phyloP scores from a whole-genome alignment of 2,329 filamentous ascomycete genomes.

The Beauveria sp. region DNA sequence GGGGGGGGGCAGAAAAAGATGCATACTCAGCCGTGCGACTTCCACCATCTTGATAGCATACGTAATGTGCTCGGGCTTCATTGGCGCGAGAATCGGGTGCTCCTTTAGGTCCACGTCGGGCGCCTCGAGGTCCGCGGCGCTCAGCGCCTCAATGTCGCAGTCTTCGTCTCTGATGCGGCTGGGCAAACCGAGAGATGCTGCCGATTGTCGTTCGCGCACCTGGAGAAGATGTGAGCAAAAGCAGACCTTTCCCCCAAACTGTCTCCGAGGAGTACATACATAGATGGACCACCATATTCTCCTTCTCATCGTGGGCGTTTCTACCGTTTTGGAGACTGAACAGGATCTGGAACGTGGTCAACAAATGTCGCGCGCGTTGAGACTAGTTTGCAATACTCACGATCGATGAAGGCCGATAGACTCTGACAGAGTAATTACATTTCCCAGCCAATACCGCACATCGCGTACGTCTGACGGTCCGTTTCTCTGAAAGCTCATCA shows the following conservation, averaged over 20 bases:
- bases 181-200: slow-evolving; percentile 27
- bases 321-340: slow-evolving; percentile 20
- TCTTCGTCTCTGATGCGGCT: slow-evolving; percentile 31
- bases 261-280: slow-evolving; percentile 21
- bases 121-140: slow-evolving; percentile 23
- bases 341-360: slow-evolving; percentile 16
- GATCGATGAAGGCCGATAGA: slow-evolving; percentile 38
- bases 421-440: slow-evolving; percentile 43
- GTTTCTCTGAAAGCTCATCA: slow-evolving; percentile 49
- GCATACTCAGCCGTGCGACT: slow-evolving; percentile 25
- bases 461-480: slow-evolving; percentile 40
- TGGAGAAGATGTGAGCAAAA: slow-evolving; percentile 14
- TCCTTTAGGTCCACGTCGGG: slow-evolving; percentile 17
- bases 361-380: background rate
- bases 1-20: background rate
- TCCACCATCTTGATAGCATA: slow-evolving; percentile 33
- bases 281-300: slow-evolving; percentile 49
- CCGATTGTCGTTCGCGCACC: slow-evolving; percentile 30
- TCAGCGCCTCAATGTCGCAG: slow-evolving; percentile 29
- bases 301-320: slow-evolving; percentile 29
- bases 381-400: slow-evolving; percentile 15
- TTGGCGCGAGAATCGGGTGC: slow-evolving; percentile 22
- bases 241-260: background rate
- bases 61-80: slow-evolving; percentile 24
- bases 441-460: slow-evolving; percentile 41